phyloP scores from a whole-genome alignment of 2,329 filamentous ascomycete genomes.

The Talaromyces sp. region DNA sequence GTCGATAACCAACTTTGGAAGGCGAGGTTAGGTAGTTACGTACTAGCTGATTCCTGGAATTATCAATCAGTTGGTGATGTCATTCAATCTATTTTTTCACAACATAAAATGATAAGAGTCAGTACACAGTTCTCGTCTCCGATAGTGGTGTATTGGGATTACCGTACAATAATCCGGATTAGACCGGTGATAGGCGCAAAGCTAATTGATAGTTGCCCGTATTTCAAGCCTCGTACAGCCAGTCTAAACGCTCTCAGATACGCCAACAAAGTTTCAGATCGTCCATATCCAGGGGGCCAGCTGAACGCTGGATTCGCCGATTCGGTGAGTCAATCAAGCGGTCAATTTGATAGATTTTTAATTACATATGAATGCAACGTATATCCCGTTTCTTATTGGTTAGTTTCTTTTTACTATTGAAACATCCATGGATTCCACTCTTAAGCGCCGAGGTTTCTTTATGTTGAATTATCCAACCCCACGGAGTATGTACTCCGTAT shows the following conservation, averaged over 20 bases:
- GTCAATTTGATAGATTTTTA: constrained; percentile 1
- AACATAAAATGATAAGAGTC: background rate
- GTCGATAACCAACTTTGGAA: background rate
- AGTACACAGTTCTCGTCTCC: too few species aligned
- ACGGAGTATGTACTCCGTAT: constrained; percentile 1
- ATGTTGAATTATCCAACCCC: background rate
- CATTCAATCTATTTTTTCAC: background rate
- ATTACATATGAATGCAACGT: constrained; percentile 8
- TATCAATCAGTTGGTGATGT: background rate
- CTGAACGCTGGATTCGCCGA: constrained; percentile 7
- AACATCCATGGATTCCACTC: background rate
- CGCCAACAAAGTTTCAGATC: constrained; percentile 5
- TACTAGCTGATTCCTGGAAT: background rate
- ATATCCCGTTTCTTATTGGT: background rate
- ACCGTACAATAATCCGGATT: background rate
- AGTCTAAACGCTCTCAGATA: background rate
- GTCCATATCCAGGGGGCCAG: constrained; percentile 4
- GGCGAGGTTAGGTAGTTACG: too few species aligned
- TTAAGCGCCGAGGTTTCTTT: constrained; percentile 8
- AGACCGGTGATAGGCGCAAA: constrained; percentile 3
- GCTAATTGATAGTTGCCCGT: background rate
- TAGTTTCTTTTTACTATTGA: background rate
- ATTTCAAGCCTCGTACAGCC: background rate
- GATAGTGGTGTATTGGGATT: background rate
- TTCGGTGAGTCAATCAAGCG: constrained; percentile 14